A percentile compares a stretch with the other conserved stretches of the same genome.
phyloP scores from a whole-genome alignment of 1,284 basidiomycete genomes.

The Microbotryum violaceum region DNA sequence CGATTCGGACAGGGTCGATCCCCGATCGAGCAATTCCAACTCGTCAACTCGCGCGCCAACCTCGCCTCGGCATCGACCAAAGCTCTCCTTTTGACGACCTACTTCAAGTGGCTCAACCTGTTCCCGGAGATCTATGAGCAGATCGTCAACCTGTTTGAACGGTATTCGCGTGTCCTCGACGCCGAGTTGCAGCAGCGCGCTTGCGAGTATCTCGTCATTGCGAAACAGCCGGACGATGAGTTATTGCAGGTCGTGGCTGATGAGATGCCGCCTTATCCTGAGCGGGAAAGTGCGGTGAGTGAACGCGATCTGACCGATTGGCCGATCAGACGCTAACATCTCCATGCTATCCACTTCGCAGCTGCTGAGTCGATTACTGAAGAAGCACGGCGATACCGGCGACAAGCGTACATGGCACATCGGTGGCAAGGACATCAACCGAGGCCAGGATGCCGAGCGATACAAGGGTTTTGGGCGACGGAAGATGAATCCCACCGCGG shows the following conservation, averaged over 20 bases:
- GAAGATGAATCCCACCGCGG: constrained; percentile 29
- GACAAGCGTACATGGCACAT: constrained; percentile 95
- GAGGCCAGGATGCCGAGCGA: constrained; percentile 59
- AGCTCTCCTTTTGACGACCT: constrained; percentile 87
- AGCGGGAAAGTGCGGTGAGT: constrained; percentile 75
- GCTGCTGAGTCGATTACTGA: constrained; percentile 28
- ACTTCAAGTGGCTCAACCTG: constrained; percentile 99
- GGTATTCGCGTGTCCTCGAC: constrained; percentile 96
- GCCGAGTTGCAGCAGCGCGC: constrained; percentile 96
- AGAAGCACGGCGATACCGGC: constrained; percentile 44
- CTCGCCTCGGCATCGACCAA: constrained; percentile 88
- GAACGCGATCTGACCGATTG: too few species aligned
- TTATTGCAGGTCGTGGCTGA: constrained; percentile 90
- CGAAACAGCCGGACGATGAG: constrained; percentile 79
- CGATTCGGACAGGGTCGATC: constrained; percentile 57
- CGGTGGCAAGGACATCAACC: constrained; percentile 83
- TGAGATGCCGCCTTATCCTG: constrained; percentile 98
- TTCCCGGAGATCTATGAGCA: constrained; percentile 97
- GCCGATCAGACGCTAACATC: neutral
- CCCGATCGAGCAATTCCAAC: constrained; percentile 89
- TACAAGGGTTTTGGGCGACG: constrained; percentile 46
- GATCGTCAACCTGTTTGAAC: constrained; percentile 87
- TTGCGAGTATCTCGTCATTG: constrained; percentile 87
- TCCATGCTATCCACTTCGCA: neutral
- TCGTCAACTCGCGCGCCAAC: constrained; percentile 89